These are phyloP conservation scores for Cytospora leucostoma DNA, from an alignment of 2,329 filamentous ascomycete genomes.

Conservation along the genomic window DNA sequence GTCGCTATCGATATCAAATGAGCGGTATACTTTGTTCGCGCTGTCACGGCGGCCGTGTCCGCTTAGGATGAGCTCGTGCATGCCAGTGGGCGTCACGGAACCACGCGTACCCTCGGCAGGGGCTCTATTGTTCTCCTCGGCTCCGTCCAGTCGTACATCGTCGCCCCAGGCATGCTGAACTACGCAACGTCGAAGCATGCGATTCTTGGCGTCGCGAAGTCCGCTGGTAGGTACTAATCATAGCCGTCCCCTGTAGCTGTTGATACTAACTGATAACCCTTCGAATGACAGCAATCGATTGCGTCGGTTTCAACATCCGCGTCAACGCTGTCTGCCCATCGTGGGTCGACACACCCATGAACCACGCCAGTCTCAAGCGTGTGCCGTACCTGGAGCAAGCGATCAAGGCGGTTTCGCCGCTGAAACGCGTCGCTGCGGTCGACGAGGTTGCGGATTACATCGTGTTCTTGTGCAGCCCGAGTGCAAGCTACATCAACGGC, in stretches of 20 bases:
- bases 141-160: neutral
- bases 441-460: constrained; percentile 6
- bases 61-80: constrained; percentile 3
- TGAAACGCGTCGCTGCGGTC: constrained; percentile 1
- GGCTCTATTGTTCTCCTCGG: constrained; percentile 14
- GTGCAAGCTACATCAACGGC: constrained; percentile 7
- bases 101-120: constrained; percentile 1
- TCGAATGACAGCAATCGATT: constrained; percentile 20
- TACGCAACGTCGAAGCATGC: neutral
- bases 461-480: neutral
- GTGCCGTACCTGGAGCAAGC: neutral
- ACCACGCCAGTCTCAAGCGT: neutral
- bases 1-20: neutral
- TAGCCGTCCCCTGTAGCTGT: too few relatives aligned
- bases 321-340: constrained; percentile 38
- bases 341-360: constrained; percentile 37
- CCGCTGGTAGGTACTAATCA: neutral
- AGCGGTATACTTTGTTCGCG: constrained; percentile 1
- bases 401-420: neutral
- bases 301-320: constrained; percentile 34
- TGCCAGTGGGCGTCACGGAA: neutral
- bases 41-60: constrained; percentile 2
- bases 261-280: neutral
- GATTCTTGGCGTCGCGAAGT: constrained; percentile 4
- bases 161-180: constrained; percentile 1